Conservation (phyloP, 306 rosid species). For the Citrullus mucosospermus region DNA sequence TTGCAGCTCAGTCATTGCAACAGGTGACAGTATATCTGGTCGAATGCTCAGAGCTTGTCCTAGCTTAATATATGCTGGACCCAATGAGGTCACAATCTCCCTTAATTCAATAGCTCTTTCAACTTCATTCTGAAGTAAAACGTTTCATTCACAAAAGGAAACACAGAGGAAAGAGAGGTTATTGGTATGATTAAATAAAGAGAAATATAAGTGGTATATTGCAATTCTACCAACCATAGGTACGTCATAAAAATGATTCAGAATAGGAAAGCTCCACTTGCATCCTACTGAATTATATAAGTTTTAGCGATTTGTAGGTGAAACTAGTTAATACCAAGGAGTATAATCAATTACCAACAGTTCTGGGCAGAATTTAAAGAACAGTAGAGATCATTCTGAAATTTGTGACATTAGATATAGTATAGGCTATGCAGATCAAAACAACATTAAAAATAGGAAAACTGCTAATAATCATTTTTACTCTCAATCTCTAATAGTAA, state of each 20-base stretch:
- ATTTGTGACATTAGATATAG: too few relatives aligned
- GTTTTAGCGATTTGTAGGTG: neutral
- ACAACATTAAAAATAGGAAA: too few relatives aligned
- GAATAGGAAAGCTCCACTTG: neutral
- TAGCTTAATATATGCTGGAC: constrained; percentile 96
- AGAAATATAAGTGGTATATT: neutral
- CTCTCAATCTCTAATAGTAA: too few relatives aligned
- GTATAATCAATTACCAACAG: too few relatives aligned
- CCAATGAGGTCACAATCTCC: constrained; percentile 96
- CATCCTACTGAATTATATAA: neutral
- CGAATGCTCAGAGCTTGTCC: constrained; percentile 99
- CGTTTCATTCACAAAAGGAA: neutral
- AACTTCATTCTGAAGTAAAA: constrained; percentile 73
- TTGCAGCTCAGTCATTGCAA: constrained; percentile 91
- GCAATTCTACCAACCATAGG: neutral
- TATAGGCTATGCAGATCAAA: too few relatives aligned
- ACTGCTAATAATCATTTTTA: too few relatives aligned
- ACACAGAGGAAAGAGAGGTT: neutral
- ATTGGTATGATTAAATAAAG: neutral
- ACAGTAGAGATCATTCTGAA: too few relatives aligned
- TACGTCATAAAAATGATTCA: neutral
- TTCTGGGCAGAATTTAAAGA: too few relatives aligned
- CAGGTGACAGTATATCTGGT: constrained; percentile 90
- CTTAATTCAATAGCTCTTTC: constrained; percentile 88
- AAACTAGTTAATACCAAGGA: neutral